Conservation (phyloP, 805 yeast species). For the Yueomyces sinensis region DNA sequence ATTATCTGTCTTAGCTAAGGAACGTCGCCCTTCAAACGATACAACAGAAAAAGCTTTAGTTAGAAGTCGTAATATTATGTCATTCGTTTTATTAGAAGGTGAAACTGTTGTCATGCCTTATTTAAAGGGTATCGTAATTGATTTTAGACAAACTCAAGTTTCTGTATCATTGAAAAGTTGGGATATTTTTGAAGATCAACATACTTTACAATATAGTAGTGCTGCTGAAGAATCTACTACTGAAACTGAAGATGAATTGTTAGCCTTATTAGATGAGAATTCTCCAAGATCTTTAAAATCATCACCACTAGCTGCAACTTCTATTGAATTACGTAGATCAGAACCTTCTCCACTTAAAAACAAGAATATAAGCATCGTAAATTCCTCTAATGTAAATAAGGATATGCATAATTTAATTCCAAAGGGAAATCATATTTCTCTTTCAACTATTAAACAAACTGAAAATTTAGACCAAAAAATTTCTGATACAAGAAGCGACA, state of each 20-base stretch:
- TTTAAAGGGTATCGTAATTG: slow-evolving; percentile 47
- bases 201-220: slow-evolving; percentile 34
- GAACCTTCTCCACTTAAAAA: too few relatives aligned
- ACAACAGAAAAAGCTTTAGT: slow-evolving; percentile 8
- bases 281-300: background rate
- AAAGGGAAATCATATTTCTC: too few relatives aligned
- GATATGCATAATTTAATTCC: too few relatives aligned
- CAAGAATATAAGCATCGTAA: too few relatives aligned
- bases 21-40: background rate
- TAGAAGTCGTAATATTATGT: slow-evolving; percentile 10
- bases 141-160: slow-evolving; percentile 40
- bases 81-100: slow-evolving; percentile 34
- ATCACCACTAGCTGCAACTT: too few relatives aligned
- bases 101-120: slow-evolving; percentile 58
- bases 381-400: too few relatives aligned
- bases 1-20: slow-evolving; percentile 1
- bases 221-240: slow-evolving; percentile 24
- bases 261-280: slow-evolving; percentile 3
- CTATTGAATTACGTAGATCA: too few relatives aligned
- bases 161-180: background rate
- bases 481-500: too few relatives aligned
- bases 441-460: too few relatives aligned
- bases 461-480: too few relatives aligned
- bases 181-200: background rate
- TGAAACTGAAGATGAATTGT: slow-evolving; percentile 27